phyloP scores from a whole-genome alignment of 2,329 filamentous ascomycete genomes.

The Neobulgaria alba region DNA sequence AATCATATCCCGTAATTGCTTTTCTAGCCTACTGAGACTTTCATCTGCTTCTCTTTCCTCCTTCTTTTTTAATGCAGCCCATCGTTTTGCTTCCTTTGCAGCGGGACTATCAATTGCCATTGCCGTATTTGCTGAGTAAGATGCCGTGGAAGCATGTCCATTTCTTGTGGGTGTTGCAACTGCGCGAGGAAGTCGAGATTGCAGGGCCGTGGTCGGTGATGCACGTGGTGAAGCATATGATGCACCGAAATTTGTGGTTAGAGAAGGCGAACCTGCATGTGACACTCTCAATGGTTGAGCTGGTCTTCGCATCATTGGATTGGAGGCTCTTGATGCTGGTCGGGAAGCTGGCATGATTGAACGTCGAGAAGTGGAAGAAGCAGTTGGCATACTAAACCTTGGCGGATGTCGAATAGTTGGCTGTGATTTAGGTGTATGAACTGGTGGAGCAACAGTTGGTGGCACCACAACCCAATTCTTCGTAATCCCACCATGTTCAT shows the following conservation, averaged over 20 bases:
- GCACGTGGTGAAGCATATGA: slow-evolving; percentile 45
- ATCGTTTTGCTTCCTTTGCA: slow-evolving; percentile 60
- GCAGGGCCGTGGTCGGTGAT: slow-evolving; percentile 16
- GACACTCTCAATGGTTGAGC: slow-evolving; percentile 34
- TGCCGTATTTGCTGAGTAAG: neutral
- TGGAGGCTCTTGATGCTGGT: slow-evolving; percentile 23
- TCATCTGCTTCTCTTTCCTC: slow-evolving; percentile 74
- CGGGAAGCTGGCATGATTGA: slow-evolving; percentile 10
- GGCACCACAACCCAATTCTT: slow-evolving; percentile 64
- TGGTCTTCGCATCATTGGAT: slow-evolving; percentile 2
- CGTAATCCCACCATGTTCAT: slow-evolving; percentile 40
- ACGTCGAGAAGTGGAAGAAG: slow-evolving; percentile 18
- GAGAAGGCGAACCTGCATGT: slow-evolving; percentile 36
- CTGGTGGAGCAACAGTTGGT: slow-evolving; percentile 9
- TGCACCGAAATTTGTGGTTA: slow-evolving; percentile 37
- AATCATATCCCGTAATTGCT: slow-evolving; percentile 77
- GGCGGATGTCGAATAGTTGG: slow-evolving; percentile 7
- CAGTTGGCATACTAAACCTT: slow-evolving; percentile 21
- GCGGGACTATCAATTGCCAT: slow-evolving; percentile 21
- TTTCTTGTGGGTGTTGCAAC: slow-evolving; percentile 6
- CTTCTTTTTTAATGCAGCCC: slow-evolving; percentile 61
- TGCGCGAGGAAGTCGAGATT: slow-evolving; percentile 17
- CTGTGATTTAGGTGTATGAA: slow-evolving; percentile 1
- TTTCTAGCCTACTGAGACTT: slow-evolving; percentile 71
- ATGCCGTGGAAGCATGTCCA: neutral